phyloP scores from a whole-genome alignment of 371 early-diverging fungal species.

The Lichtheimia ramosa region DNA sequence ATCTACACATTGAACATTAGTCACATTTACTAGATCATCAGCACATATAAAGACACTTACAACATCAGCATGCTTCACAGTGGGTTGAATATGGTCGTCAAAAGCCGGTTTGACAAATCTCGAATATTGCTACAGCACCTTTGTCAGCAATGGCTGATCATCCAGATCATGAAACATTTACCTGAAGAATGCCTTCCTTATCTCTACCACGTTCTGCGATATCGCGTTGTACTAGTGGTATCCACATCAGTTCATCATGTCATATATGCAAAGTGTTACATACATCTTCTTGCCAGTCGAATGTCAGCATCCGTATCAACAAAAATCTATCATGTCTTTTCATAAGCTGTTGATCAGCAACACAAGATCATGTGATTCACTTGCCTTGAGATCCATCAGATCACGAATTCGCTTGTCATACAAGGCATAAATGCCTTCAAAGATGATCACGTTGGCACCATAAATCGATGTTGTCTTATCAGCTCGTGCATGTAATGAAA shows the following conservation, averaged over 20 bases:
- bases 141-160: neutral
- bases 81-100: constrained; percentile 87
- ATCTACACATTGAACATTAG: constrained; percentile 42
- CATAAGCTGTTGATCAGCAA: neutral
- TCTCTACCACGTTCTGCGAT: constrained; percentile 88
- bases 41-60: constrained; percentile 28
- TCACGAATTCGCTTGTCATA: constrained; percentile 78
- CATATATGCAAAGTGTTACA: constrained; percentile 14
- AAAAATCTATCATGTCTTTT: constrained; percentile 61
- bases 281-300: constrained; percentile 82
- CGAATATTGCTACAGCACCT: constrained; percentile 68
- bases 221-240: constrained; percentile 75
- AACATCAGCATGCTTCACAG: constrained; percentile 87
- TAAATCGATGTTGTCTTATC: constrained; percentile 71
- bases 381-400: constrained; percentile 88
- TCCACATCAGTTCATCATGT: neutral
- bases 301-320: constrained; percentile 95
- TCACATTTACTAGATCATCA: no score
- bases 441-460: constrained; percentile 91
- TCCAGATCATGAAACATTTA: constrained; percentile 16
- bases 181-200: constrained; percentile 73
- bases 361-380: neutral
- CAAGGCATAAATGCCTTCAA: constrained; percentile 92
- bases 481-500: constrained; percentile 73
- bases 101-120: constrained; percentile 92